Conservation (phyloP, 2,329 filamentous ascomycete species). For the Aureobasidium sp. region DNA sequence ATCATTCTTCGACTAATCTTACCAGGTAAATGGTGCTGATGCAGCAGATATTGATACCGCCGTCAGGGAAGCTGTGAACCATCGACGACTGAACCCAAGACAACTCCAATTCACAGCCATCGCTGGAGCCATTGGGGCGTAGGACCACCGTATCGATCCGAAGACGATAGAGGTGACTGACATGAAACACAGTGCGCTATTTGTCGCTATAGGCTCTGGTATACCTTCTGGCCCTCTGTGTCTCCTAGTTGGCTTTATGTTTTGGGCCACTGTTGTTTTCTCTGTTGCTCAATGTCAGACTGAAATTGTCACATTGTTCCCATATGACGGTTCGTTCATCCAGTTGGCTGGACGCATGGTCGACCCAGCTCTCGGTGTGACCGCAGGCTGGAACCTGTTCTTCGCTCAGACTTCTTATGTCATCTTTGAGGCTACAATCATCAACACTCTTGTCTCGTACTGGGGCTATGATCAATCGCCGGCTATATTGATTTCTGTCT, state of each 20-base stretch:
- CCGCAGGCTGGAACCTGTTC: conserved; percentile 39
- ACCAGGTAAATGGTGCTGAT: background rate
- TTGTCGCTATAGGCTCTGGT: conserved; percentile 49
- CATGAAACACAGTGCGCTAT: conserved; percentile 20
- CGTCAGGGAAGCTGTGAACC: conserved; percentile 20
- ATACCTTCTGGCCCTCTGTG: conserved; percentile 43
- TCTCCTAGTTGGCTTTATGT: conserved; percentile 51
- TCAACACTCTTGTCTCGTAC: conserved; percentile 14
- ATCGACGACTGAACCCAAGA: conserved; percentile 47
- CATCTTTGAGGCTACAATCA: conserved; percentile 35
- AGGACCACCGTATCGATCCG: background rate
- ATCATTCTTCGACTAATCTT: no score
- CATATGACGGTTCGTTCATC: conserved; percentile 44
- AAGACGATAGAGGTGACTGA: background rate
- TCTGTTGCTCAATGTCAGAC: conserved; percentile 58
- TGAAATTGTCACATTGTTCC: conserved; percentile 57
- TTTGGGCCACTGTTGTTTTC: conserved; percentile 51
- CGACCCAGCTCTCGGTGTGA: conserved; percentile 50
- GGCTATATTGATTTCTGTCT: conserved; percentile 8
- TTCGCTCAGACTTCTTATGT: conserved; percentile 43
- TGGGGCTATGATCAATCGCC: conserved; percentile 17
- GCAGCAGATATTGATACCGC: background rate
- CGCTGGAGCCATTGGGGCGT: conserved; percentile 23
- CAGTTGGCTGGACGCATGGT: conserved; percentile 46
- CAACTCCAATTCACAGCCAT: conserved; percentile 28